Conservation (phyloP, 2,329 filamentous ascomycete species). For the Dothiorella sarmentorum region DNA sequence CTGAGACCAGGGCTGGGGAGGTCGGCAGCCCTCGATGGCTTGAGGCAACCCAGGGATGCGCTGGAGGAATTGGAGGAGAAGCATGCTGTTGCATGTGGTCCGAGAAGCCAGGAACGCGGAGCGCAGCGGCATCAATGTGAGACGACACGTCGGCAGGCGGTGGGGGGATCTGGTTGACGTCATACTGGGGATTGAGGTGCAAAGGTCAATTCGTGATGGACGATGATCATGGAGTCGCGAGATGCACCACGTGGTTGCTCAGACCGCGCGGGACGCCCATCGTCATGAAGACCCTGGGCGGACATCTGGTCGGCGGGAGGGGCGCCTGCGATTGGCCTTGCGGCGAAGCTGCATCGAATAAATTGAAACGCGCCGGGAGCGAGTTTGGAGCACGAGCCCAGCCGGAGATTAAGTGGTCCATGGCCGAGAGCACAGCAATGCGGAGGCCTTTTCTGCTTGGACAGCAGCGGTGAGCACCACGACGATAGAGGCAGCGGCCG, state of each 20-base stretch:
- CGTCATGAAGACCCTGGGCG: slow-evolving; percentile 6
- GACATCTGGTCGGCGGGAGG: too few species aligned
- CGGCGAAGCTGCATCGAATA: not conserved
- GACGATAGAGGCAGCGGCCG: not conserved
- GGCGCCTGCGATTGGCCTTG: slow-evolving; percentile 3
- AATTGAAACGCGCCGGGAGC: slow-evolving; percentile 13
- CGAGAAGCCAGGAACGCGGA: slow-evolving; percentile 1
- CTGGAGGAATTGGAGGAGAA: not conserved
- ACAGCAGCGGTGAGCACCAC: slow-evolving; percentile 1
- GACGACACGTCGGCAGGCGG: not conserved
- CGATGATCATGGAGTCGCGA: slow-evolving; percentile 2
- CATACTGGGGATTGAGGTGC: not conserved
- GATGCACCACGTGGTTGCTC: slow-evolving; percentile 14
- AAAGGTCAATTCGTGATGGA: not conserved
- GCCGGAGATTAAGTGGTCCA: slow-evolving; percentile 15
- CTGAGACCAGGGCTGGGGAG: too few species aligned
- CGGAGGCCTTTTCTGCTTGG: not conserved
- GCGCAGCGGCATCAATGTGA: slow-evolving; percentile 13
- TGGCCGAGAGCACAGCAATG: slow-evolving; percentile 4
- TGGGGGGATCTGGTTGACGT: not conserved
- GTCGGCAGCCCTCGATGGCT: too few species aligned
- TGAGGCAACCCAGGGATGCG: too few species aligned
- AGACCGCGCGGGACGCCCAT: slow-evolving; percentile 5
- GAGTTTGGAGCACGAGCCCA: slow-evolving; percentile 10
- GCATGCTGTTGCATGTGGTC: not conserved